These are phyloP conservation scores for Lepiota brunneoincarnata DNA, from an alignment of 768 basidiomycete species.

Conservation along the genomic window DNA sequence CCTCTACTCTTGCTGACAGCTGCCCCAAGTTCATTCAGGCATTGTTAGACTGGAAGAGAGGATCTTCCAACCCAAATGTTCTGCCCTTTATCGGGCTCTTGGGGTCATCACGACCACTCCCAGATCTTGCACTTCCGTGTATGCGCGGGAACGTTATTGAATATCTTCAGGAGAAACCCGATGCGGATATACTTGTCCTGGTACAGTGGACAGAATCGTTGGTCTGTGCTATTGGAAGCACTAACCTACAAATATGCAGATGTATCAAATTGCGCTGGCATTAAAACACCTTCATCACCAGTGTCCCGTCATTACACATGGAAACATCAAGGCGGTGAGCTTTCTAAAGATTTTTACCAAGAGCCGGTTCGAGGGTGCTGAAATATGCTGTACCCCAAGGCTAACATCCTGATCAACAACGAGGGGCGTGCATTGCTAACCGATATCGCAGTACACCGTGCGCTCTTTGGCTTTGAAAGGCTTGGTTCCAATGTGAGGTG, in stretches of 20 bases:
- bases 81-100: not conserved
- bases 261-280: not conserved
- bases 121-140: not conserved
- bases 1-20: too few species aligned
- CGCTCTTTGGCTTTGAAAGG: not conserved
- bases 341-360: too few species aligned
- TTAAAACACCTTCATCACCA: not conserved
- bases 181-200: not conserved
- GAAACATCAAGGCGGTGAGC: constrained; percentile 1
- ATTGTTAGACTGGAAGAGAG: not conserved
- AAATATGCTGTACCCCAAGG: not conserved
- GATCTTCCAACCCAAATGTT: not conserved
- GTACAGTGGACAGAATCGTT: not conserved
- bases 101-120: not conserved
- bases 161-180: not conserved
- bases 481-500: not conserved
- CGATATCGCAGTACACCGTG: not conserved
- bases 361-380: too few species aligned
- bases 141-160: not conserved
- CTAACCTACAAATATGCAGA: not conserved
- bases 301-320: not conserved
- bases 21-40: not conserved
- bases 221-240: not conserved
- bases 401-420: not conserved
- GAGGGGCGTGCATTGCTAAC: not conserved